Evolutionary conservation across 139 green algal genomes (phyloP), one percentile per base, ranked within the genome.

Genomic region (Raphidocelis subcapitata): DNA sequence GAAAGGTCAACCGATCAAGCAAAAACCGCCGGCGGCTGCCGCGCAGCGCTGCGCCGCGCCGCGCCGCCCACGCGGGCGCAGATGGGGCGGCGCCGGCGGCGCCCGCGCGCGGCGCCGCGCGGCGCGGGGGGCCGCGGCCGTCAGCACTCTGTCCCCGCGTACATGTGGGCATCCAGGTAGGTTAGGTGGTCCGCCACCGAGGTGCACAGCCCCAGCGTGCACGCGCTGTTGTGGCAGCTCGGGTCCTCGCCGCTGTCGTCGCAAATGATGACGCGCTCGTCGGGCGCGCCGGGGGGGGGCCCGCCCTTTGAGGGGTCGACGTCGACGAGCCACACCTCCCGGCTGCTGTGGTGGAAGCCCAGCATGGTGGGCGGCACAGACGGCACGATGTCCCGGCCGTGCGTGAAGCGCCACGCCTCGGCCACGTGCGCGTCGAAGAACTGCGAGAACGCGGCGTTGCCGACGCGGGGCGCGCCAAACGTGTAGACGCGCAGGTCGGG

Each of bases 311-410:
- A 14, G 31, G 52, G 21, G 28, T 75, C 68, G n/a, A 93, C 69
- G 62, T 92, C 86, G 18, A 93, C 73, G 32, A 88, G 26, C 90
- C 89, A 94, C 14, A 92, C 80, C 85, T 95, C 89, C 3, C 80
- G 62, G 0, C 82, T 77, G 0, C 87, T 66, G 68, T 95, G 90
- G 47, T 85, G 83, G 72, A 93, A 97, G 16, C 90, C 90, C 60
- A 95, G 82, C 57, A 88, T 76, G 59, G 75, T 62, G 0, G 79
- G 83, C 4, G 93, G 91, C 66, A 95, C 76, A 16, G 73, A 86
- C 18, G 93, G 93, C 74, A 98, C 93, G n/a, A 97, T 88, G 76
- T 98, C 93, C 1, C 90, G 76, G 63, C 93, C 89, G 79, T 98
- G 93, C 0, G 93, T 98, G 67, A 98, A 91, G 3, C 93, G 75